These are phyloP conservation scores for Boechera retrofracta DNA, from an alignment of 345 rosid species.

Conservation along the genomic window DNA sequence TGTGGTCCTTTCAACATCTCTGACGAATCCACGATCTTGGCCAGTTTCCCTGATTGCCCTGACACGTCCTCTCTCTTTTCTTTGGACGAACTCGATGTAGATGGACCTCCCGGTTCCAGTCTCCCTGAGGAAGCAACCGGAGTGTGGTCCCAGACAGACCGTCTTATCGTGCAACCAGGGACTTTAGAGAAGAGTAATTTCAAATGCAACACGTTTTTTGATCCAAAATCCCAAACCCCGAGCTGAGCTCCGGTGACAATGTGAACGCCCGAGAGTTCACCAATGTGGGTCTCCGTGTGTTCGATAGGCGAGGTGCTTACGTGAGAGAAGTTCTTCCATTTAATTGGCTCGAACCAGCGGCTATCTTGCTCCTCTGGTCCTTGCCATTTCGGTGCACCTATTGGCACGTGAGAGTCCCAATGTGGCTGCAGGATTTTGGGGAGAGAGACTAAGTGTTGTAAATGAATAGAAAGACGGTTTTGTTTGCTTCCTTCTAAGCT, in stretches of 20 bases:
- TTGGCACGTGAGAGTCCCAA: constrained; percentile 94
- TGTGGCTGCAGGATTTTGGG: constrained; percentile 96
- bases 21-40: constrained; percentile 75
- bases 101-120: constrained; percentile 56
- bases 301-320: constrained; percentile 98
- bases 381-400: constrained; percentile 98
- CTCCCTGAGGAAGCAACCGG: constrained; percentile 53
- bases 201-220: constrained; percentile 84
- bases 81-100: constrained; percentile 59
- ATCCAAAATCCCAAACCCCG: constrained; percentile 91
- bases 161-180: constrained; percentile 93
- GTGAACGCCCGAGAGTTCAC: constrained; percentile 93
- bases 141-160: constrained; percentile 96
- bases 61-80: constrained; percentile 74
- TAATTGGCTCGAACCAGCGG: constrained; percentile 97
- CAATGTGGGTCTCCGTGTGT: constrained; percentile 79
- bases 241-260: constrained; percentile 97
- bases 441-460: constrained; percentile 94
- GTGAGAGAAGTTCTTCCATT: constrained; percentile 98
- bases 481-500: constrained; percentile 85
- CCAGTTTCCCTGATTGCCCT: constrained; percentile 62
- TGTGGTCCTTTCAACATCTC: constrained; percentile 95
- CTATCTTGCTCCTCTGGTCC: constrained; percentile 99
- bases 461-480: constrained; percentile 83
- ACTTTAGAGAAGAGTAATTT: constrained; percentile 96